These are phyloP conservation scores for Collybia sp. DNA, from an alignment of 768 basidiomycete genomes.

Conservation along the genomic window DNA sequence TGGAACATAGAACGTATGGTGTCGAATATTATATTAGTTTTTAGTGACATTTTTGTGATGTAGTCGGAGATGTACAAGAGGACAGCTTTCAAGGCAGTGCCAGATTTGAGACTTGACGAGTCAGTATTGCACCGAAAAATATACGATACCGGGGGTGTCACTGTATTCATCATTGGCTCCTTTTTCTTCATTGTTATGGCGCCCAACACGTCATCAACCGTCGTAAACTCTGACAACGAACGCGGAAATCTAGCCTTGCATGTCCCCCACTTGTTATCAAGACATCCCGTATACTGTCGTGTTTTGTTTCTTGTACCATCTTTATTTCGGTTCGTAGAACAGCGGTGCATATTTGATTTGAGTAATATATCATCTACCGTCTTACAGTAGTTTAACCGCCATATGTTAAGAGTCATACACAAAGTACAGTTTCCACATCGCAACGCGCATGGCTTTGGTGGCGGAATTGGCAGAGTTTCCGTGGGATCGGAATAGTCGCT, in stretches of 20 bases:
- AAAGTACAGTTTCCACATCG: conserved; percentile 4
- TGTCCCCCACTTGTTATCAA: conserved; percentile 18
- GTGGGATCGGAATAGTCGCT: conserved; percentile 5
- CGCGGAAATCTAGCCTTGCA: conserved; percentile 31
- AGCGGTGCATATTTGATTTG: conserved; percentile 23
- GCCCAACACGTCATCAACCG: conserved; percentile 21
- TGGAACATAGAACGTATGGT: conserved; percentile 16
- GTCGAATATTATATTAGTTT: conserved; percentile 28
- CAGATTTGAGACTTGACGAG: conserved; percentile 24
- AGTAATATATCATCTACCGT: conserved; percentile 21
- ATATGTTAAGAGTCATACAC: conserved; percentile 10
- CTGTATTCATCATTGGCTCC: conserved; percentile 27
- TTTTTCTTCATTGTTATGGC: conserved; percentile 21
- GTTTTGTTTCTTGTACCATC: conserved; percentile 7
- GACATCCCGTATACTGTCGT: conserved; percentile 14
- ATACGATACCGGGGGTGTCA: conserved; percentile 20
- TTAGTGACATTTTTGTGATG: conserved; percentile 26
- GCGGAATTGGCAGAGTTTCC: not conserved
- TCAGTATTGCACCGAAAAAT: conserved; percentile 30
- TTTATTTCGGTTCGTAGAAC: conserved; percentile 9
- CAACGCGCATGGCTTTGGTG: not conserved
- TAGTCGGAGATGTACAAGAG: conserved; percentile 31
- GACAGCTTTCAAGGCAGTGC: conserved; percentile 28
- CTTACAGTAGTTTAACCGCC: conserved; percentile 13
- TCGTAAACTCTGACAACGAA: not conserved